Evolutionary conservation across 768 basidiomycete genomes (phyloP).

Genomic region (Collybia sordida): DNA sequence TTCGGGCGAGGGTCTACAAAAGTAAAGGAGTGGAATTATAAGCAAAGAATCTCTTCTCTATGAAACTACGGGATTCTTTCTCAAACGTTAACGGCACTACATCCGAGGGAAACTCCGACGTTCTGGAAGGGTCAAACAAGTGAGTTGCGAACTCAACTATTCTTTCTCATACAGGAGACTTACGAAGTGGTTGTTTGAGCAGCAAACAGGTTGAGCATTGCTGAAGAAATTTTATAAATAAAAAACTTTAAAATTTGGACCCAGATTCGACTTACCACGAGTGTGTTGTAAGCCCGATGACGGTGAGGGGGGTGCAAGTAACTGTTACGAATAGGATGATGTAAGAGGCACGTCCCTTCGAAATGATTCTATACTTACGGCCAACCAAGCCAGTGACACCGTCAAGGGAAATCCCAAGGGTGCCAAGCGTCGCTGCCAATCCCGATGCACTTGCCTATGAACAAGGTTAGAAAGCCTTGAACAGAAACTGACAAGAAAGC

Average conservation of each 20-base stretch:
- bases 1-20: too few species aligned
- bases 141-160: neutral
- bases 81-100: neutral
- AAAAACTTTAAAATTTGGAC: neutral
- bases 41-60: too few species aligned
- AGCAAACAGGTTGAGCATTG: slow-evolving; percentile 19
- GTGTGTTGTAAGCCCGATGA: slow-evolving; percentile 10
- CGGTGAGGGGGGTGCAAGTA: slow-evolving; percentile 13
- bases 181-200: slow-evolving; percentile 12
- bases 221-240: slow-evolving; percentile 2
- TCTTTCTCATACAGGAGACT: neutral
- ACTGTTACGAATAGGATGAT: slow-evolving; percentile 3
- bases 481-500: neutral
- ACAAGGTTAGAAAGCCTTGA: neutral
- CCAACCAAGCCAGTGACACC: slow-evolving; percentile 13
- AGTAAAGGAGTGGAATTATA: too few species aligned
- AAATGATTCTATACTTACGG: neutral
- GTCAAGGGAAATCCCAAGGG: slow-evolving; percentile 6
- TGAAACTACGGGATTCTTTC: too few species aligned
- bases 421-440: too few species aligned
- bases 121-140: neutral
- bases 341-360: neutral
- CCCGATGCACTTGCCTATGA: too few species aligned
- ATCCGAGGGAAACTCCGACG: slow-evolving; percentile 1
- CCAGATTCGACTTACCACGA: slow-evolving; percentile 11